These are phyloP conservation scores for Pezicula neosporulosa DNA, from an alignment of 2,329 filamentous ascomycete species.

Conservation along the genomic window DNA sequence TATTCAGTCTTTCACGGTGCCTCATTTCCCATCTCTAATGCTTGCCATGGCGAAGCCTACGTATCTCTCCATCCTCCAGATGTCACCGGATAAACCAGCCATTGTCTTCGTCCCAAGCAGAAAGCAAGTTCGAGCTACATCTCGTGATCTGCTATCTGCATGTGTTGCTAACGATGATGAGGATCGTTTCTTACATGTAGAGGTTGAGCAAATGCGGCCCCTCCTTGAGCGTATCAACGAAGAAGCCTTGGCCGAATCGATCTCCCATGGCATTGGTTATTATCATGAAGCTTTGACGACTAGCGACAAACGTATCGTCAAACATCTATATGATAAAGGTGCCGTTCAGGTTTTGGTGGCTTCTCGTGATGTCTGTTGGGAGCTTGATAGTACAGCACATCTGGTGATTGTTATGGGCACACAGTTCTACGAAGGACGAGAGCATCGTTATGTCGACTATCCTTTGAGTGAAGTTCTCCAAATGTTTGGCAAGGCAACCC, in stretches of 20 bases:
- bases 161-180: constrained; percentile 88
- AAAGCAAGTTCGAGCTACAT: constrained; percentile 87
- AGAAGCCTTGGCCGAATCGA: constrained; percentile 78
- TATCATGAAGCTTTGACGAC: constrained; percentile 90
- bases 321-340: constrained; percentile 78
- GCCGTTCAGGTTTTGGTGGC: constrained; percentile 70
- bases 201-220: constrained; percentile 76
- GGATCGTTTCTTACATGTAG: constrained; percentile 86
- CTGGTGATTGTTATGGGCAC: constrained; percentile 96
- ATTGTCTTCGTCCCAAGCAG: constrained; percentile 90
- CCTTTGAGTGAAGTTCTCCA: constrained; percentile 90
- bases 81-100: constrained; percentile 84
- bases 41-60: constrained; percentile 96
- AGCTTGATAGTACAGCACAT: constrained; percentile 82
- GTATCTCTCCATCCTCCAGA: constrained; percentile 82
- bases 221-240: constrained; percentile 83
- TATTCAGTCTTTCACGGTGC: constrained; percentile 91
- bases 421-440: constrained; percentile 93
- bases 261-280: constrained; percentile 93
- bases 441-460: constrained; percentile 97
- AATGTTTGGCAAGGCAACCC: constrained; percentile 94
- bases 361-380: constrained; percentile 92
- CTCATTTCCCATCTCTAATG: constrained; percentile 98
- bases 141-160: constrained; percentile 82
- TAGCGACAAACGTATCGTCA: constrained; percentile 90